Evolutionary conservation across 2,329 filamentous ascomycete genomes (phyloP), one percentile per base, ranked within the genome.

Genomic region (Incumbomyces delicatus): DNA sequence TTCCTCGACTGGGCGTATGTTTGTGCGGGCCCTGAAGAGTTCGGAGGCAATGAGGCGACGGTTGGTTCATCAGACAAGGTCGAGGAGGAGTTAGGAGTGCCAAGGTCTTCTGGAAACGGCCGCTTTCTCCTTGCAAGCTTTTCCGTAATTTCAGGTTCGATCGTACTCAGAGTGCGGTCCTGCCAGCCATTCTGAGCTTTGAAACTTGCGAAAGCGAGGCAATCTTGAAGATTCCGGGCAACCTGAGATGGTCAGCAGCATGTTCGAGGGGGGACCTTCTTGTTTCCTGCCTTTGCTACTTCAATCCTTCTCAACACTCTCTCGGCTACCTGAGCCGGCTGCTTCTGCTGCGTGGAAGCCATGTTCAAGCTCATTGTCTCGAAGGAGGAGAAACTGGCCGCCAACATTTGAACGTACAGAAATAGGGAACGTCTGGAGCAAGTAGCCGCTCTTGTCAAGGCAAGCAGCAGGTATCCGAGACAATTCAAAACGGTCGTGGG

Each of bases 151-250:
- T 83, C 85, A 43, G 87, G 87, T 67, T 94, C 87, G 68, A 95
- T 87, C 51, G 75, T 81, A 63, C 88, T 86, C 60, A 94, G 78
- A 53, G 84, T 86, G 63, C 94, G 77, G 66, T 92, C 86, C 67
- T 95, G 85, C 82, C 88, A 94, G 63, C 89, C 89, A 70, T 94
- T 85, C 68, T 94, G 88, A 57, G 92, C 88, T 71, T 96, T 96
- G 77, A 95, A 92, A 67, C 94, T 92, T 63, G 92, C 92, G 54
- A 96, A 80, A 49, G 92, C 90, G 50, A 98, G 80, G 53, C 90
- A 87, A 71, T 94, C 88, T 70, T 96, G 88, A 46, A 98, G 75
- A 61, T 85, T 85, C 63, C 90, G 78, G 58, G 89, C 92, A 72
- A 98, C 94, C 92, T 96, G 63, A 46, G 59, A 51, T 45, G 32